Evolutionary conservation across 1,284 basidiomycete genomes (phyloP), one percentile per base, ranked within the genome.

Genomic region (Anthracocystis panici-leucophaei): DNA sequence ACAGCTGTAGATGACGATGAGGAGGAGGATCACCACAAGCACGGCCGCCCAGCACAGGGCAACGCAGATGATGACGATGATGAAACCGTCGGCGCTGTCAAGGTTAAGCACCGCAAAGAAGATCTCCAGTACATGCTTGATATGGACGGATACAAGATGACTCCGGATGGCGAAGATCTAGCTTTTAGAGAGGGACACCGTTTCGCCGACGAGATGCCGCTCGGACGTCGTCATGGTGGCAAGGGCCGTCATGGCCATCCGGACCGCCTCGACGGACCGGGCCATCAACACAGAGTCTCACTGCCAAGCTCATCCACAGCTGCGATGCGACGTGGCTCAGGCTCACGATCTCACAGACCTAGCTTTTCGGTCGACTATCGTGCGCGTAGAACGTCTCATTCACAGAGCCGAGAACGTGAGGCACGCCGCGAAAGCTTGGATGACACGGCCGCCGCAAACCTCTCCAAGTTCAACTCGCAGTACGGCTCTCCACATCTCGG

Each of bases 101-200:
- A 75, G 27, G 59, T 65, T 44, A 69, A 69, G 50, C 52, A 69
- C 23, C 46, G 57, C 31, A 65, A 77, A 35, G 62, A 77, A 41
- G 61, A 75, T 29, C 31, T 77, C 0, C 76, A 78, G 50, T 78
- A 78, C 46, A 80, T 83, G 75, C 75, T 84, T 46, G 83, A 84
- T 41, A 84, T 84, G 80, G 83, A 84, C 31, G 83, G 83, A 11
- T 84, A 84, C 77, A 84, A 84, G 61, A 70, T 84, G 72, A 83
- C 82, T 4, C 40, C 78, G 9, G 78, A 82, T 23, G 85, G 81
- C 12, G 68, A 83, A 49, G 70, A 74, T 16, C 49, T 85, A 5
- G 81, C 82, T 2, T 77, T 75, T 23, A 65, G 70, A 31, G 76
- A 82, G 55, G 75, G 81, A 33, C 57, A 79, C 57, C 72, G 84